Conservation (phyloP, 768 basidiomycete species). For the Piloderma croceum region DNA sequence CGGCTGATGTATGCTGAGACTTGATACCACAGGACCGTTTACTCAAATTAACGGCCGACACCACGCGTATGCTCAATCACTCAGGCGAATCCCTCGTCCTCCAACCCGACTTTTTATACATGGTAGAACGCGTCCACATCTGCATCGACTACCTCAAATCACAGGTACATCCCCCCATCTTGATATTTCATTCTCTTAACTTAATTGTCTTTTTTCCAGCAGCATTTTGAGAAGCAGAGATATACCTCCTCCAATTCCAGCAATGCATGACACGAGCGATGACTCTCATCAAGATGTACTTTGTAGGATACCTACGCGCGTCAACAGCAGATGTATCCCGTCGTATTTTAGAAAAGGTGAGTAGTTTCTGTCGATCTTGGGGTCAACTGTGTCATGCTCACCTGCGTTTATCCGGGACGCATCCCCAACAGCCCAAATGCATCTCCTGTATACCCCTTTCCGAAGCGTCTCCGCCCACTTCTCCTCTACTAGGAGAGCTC, state of each 20-base stretch:
- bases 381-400: constrained; percentile 1
- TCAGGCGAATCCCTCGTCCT: constrained; percentile 91
- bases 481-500: constrained; percentile 77
- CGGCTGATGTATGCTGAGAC: too few species aligned
- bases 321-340: constrained; percentile 74
- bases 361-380: constrained; percentile 2
- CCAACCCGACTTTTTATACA: constrained; percentile 86
- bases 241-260: constrained; percentile 94
- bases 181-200: too few species aligned
- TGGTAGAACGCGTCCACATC: constrained; percentile 93
- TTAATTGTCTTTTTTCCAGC: too few species aligned
- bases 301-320: constrained; percentile 76
- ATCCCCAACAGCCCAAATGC: constrained; percentile 71
- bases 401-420: constrained; percentile 51
- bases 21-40: too few species aligned
- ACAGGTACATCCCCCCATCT: constrained; percentile 64
- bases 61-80: constrained; percentile 89
- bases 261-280: constrained; percentile 98
- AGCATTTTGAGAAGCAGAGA: constrained; percentile 89
- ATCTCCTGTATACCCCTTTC: constrained; percentile 90
- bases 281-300: constrained; percentile 98
- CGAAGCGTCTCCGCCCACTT: constrained; percentile 63
- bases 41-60: constrained; percentile 65
- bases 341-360: constrained; percentile 74
- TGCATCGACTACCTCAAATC: constrained; percentile 86